phyloP scores from a whole-genome alignment of 305 asterid genomes.

The Solanum aculeatissimum region DNA sequence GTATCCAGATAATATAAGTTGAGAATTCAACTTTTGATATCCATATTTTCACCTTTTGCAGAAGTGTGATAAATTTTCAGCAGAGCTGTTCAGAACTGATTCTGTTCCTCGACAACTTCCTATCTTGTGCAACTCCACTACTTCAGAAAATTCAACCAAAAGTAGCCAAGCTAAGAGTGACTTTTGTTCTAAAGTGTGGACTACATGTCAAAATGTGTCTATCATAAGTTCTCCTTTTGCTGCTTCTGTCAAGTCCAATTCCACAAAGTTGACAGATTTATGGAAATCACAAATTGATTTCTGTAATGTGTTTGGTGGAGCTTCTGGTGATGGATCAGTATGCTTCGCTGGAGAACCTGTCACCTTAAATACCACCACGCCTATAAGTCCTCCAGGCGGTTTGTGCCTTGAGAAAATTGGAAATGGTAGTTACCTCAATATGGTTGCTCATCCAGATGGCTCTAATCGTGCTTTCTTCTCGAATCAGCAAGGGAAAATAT shows the following conservation, averaged over 20 bases:
- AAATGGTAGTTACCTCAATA: slow-evolving; percentile 58
- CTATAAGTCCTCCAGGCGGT: slow-evolving; percentile 48
- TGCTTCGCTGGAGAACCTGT: slow-evolving; percentile 59
- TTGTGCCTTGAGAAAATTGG: slow-evolving; percentile 78
- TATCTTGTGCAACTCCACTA: slow-evolving; percentile 64
- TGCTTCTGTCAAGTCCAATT: slow-evolving; percentile 28
- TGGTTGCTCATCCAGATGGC: slow-evolving; percentile 86
- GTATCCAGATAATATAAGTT: neutral
- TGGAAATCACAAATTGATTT: slow-evolving; percentile 64
- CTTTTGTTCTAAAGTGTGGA: slow-evolving; percentile 74
- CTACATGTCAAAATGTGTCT: slow-evolving; percentile 52
- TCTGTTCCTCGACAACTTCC: slow-evolving; percentile 47
- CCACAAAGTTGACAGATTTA: slow-evolving; percentile 42
- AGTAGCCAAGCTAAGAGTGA: slow-evolving; percentile 24
- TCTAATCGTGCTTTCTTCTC: slow-evolving; percentile 76
- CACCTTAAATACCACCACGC: slow-evolving; percentile 19
- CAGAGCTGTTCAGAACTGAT: slow-evolving; percentile 41
- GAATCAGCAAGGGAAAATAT: slow-evolving; percentile 73
- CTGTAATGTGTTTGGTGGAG: slow-evolving; percentile 56
- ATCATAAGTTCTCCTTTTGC: slow-evolving; percentile 58
- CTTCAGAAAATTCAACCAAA: slow-evolving; percentile 38
- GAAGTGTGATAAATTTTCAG: slow-evolving; percentile 87
- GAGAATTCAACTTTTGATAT: neutral
- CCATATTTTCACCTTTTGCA: slow-evolving; percentile 18
- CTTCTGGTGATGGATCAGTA: slow-evolving; percentile 31